Evolutionary conservation across 495 filamentous ascomycete genomes (phyloP).

Genomic region (Lasiosphaeria ovina): DNA sequence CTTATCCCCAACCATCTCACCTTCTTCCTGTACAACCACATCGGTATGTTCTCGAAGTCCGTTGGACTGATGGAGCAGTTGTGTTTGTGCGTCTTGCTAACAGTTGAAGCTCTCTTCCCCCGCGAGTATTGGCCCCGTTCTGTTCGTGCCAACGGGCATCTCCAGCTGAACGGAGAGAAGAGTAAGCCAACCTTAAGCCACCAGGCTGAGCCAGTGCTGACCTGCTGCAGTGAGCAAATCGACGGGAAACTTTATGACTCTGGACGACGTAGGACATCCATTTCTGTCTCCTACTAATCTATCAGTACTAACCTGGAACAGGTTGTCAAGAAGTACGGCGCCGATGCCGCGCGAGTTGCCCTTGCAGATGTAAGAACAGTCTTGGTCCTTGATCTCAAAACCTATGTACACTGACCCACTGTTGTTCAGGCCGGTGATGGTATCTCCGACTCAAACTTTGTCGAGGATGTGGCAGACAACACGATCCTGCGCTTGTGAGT

Average conservation of each 20-base stretch:
- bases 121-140: conserved; percentile 81
- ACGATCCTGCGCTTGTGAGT: conserved; percentile 74
- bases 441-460: conserved; percentile 95
- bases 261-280: conserved; percentile 53
- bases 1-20: conserved; percentile 82
- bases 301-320: too few relatives aligned
- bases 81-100: background rate
- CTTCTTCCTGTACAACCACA: conserved; percentile 90
- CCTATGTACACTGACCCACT: too few relatives aligned
- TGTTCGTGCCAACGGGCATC: conserved; percentile 85
- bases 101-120: conserved; percentile 63
- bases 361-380: conserved; percentile 62
- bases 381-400: too few relatives aligned
- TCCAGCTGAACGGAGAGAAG: conserved; percentile 93
- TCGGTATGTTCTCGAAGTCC: conserved; percentile 23
- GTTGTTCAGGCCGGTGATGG: conserved; percentile 68
- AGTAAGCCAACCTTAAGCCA: conserved; percentile 29
- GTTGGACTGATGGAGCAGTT: too few relatives aligned
- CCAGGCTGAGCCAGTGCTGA: too few relatives aligned
- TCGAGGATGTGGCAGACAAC: conserved; percentile 88
- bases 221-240: conserved; percentile 67
- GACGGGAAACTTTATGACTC: conserved; percentile 92
- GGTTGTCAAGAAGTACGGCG: conserved; percentile 86
- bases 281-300: too few relatives aligned
- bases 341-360: conserved; percentile 86